These are phyloP conservation scores for Phyllosticta citriasiana DNA, from an alignment of 2,329 filamentous ascomycete species.

Conservation along the genomic window DNA sequence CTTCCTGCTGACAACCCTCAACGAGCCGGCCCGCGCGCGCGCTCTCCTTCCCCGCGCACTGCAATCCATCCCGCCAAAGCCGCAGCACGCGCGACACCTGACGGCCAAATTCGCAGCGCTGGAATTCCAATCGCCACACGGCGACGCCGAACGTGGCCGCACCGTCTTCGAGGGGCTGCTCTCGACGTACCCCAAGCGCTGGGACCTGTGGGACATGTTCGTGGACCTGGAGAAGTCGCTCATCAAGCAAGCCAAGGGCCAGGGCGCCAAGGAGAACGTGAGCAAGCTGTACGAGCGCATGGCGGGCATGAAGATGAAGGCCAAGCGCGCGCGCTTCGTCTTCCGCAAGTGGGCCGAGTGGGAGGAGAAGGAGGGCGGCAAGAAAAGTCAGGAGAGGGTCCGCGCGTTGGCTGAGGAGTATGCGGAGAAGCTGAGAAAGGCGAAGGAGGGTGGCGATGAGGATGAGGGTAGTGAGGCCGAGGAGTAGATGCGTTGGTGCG, in stretches of 20 bases:
- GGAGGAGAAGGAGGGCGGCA: conserved; percentile 62
- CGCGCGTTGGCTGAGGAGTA: conserved; percentile 62
- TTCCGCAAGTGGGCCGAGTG: conserved; percentile 89
- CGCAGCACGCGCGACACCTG: conserved; percentile 58
- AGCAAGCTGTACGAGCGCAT: conserved; percentile 77
- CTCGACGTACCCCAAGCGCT: conserved; percentile 74
- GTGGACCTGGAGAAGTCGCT: conserved; percentile 61
- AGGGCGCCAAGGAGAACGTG: conserved; percentile 46
- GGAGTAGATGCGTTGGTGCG: not conserved
- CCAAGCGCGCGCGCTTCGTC: conserved; percentile 72
- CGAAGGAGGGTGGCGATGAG: conserved; percentile 7
- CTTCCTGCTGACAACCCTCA: conserved; percentile 70
- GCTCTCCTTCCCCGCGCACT: conserved; percentile 72
- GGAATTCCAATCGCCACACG: conserved; percentile 76
- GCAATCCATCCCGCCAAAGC: conserved; percentile 63
- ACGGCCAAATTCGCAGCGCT: conserved; percentile 84
- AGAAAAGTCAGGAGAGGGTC: conserved; percentile 60
- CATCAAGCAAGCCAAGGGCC: conserved; percentile 33
- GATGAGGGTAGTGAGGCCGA: conserved; percentile 20
- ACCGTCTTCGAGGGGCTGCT: conserved; percentile 90
- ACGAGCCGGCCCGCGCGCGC: conserved; percentile 62
- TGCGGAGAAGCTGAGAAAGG: conserved; percentile 38
- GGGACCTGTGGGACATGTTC: conserved; percentile 88
- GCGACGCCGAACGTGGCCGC: conserved; percentile 80
- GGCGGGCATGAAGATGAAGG: conserved; percentile 55